Evolutionary conservation across 1,139 yeast genomes (phyloP).

Genomic region (Magnusiomyces magnusii): DNA sequence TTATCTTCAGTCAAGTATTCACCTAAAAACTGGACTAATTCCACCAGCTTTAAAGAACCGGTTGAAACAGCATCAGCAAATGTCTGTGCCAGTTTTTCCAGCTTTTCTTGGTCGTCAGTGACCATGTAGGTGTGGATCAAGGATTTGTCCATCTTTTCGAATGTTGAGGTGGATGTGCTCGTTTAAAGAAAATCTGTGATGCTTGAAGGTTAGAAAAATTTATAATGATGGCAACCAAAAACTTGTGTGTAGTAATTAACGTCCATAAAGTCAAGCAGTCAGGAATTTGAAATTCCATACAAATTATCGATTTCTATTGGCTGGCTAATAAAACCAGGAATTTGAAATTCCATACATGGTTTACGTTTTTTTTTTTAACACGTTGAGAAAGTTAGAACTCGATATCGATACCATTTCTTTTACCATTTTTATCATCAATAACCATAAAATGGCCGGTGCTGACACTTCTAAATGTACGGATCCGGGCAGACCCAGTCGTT

Average conservation of each 20-base stretch:
- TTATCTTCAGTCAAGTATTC: constrained; percentile 62
- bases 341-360: not conserved
- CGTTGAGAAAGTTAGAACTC: not conserved
- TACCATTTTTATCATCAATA: not conserved
- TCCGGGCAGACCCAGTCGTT: not conserved
- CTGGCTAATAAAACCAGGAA: not conserved
- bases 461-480: not conserved
- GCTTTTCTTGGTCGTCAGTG: constrained; percentile 11
- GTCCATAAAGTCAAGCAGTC: not conserved
- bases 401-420: too few relatives aligned
- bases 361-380: not conserved
- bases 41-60: constrained; percentile 41
- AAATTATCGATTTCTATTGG: not conserved
- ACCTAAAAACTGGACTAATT: constrained; percentile 49
- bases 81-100: constrained; percentile 10
- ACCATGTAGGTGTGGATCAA: constrained; percentile 22
- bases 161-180: too few relatives aligned
- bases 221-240: not conserved
- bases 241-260: not conserved
- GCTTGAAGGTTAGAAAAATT: not conserved
- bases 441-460: not conserved
- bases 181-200: too few relatives aligned
- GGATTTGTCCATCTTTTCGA: constrained; percentile 13
- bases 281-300: not conserved
- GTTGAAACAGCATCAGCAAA: constrained; percentile 29